Percentiles rank a stretch among this genome's conserved stretches.
phyloP scores from a whole-genome alignment of 2,329 filamentous ascomycete genomes.

The Claviceps paspali region DNA sequence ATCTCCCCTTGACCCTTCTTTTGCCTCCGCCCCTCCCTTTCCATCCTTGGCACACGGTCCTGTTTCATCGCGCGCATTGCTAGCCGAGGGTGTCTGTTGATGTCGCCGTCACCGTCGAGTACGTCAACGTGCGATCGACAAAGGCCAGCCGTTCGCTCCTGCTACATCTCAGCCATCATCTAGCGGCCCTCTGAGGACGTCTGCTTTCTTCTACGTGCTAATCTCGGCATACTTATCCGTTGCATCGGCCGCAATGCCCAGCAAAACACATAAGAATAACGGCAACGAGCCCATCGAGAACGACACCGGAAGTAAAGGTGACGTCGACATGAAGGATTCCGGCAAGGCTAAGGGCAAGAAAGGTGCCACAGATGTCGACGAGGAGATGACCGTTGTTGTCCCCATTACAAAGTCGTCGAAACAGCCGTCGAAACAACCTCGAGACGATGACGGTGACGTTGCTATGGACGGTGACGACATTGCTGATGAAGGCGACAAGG shows the following conservation, averaged over 20 bases:
- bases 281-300: slow-evolving; percentile 57
- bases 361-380: slow-evolving; percentile 49
- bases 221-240: slow-evolving; percentile 1
- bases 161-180: neutral
- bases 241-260: slow-evolving; percentile 38
- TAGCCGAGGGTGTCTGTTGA: neutral
- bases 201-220: neutral
- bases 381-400: slow-evolving; percentile 71
- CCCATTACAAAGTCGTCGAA: slow-evolving; percentile 53
- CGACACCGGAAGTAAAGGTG: slow-evolving; percentile 44
- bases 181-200: neutral
- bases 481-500: slow-evolving; percentile 38
- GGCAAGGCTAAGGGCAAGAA: slow-evolving; percentile 53
- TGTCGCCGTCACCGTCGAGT: slow-evolving; percentile 4
- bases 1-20: slow-evolving; percentile 3
- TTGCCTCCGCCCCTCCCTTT: slow-evolving; percentile 1
- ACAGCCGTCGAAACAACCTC: slow-evolving; percentile 38
- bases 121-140: slow-evolving; percentile 3
- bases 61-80: slow-evolving; percentile 4
- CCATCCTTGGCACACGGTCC: neutral
- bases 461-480: slow-evolving; percentile 50
- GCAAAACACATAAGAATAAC: slow-evolving; percentile 59
- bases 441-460: slow-evolving; percentile 53
- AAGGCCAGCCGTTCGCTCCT: neutral
- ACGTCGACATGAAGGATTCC: slow-evolving; percentile 57